Conservation (phyloP, 1,139 yeast genomes). For the Geotrichum reessii region DNA sequence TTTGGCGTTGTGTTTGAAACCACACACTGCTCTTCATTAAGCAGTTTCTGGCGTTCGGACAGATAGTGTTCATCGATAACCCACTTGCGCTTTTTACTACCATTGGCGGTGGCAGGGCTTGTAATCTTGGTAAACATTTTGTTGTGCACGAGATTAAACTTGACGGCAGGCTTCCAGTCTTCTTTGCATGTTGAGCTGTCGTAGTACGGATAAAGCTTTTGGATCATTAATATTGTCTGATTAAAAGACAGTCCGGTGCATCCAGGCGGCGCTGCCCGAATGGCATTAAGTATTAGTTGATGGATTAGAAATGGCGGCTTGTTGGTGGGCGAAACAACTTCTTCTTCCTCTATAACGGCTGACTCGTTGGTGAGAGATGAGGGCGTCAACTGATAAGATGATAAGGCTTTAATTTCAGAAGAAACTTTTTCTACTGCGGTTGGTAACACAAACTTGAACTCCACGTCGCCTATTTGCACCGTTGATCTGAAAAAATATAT, state of each 20-base stretch:
- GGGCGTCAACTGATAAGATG: neutral
- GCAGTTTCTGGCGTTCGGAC: neutral
- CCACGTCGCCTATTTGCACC: conserved; percentile 88
- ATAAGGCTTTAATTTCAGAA: neutral
- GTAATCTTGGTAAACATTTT: neutral
- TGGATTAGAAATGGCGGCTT: conserved; percentile 2
- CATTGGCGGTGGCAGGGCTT: neutral
- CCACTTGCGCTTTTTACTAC: neutral
- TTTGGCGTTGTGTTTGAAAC: neutral
- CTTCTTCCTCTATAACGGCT: neutral
- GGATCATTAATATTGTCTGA: neutral
- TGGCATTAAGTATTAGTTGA: neutral
- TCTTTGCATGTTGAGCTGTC: neutral
- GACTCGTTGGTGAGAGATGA: neutral
- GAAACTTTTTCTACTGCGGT: neutral
- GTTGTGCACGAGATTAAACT: conserved; percentile 2
- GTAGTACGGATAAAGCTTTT: conserved; percentile 1
- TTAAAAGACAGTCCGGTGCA: neutral
- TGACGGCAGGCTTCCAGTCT: conserved; percentile 5
- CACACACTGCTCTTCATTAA: neutral
- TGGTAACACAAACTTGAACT: conserved; percentile 81
- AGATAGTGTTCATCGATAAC: neutral
- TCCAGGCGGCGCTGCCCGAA: neutral
- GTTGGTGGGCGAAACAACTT: neutral
- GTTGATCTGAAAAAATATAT: conserved; percentile 47